Evolutionary conservation across 805 yeast species (phyloP), one percentile per base, ranked within the genome.

Genomic region (Pachysolen tannophilus): DNA sequence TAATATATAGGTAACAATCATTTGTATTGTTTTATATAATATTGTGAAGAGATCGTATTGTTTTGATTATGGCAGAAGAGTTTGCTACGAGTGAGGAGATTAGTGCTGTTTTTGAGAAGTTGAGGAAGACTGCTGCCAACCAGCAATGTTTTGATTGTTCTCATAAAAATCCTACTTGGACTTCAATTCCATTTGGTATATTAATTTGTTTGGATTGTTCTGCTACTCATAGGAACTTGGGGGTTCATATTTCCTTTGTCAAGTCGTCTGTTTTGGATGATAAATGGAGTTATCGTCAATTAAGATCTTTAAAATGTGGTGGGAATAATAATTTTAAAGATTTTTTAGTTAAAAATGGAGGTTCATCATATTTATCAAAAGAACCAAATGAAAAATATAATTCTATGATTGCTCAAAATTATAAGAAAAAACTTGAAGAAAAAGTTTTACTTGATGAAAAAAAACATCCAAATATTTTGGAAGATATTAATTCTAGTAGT

Each of bases 131-230:
- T 43, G 77, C 77, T 18, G 82, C 86, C 31, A 88, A 88, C 65
- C 80, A 80, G 50, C 58, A 57, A 35, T 92, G 98, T 61, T 90
- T 92, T 61, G 98, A 92, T 56, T 92, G 98, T 60, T 73, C 82
- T 35, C 83, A 88, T 48, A 86, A 83, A 54, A 88, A 88, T 56
- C 97, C 98, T 25, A 86, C 97, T 1, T 92, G 98, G 98, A 85
- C 98, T 3, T 90, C 97, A 10, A 87, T 90, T 37, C 95, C 97
- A 10, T 90, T 85, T 59, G 98, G 97, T 37, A 83, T 88, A 34
- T 73, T 88, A 55, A 63, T 92, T 40, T 92, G 98, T 65, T 69
- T 88, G 41, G 95, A 92, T 57, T 92, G 98, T 59, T 83, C 95
- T 35, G 88, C 97, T 3, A 86, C 82, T 34, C 98, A 92, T 65